Percentiles rank a stretch among this genome's conserved stretches.
Evolutionary conservation across 2,329 filamentous ascomycete genomes (phyloP).

Genomic region (Ascochyta lentis): DNA sequence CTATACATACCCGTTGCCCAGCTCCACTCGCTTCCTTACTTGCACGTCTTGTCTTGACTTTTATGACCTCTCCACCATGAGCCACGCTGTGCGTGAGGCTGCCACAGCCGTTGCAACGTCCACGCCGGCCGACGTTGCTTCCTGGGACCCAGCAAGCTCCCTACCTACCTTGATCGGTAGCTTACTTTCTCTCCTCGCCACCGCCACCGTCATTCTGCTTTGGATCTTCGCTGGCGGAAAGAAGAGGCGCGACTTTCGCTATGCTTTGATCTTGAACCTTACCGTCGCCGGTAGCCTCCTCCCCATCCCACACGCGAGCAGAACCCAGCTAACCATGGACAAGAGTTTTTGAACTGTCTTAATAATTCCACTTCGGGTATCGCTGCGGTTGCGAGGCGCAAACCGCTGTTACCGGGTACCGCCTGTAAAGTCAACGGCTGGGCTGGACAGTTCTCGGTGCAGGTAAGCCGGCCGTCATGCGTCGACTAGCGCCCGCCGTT

Average conservation of each 20-base stretch:
- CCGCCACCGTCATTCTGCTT: constrained; percentile 23
- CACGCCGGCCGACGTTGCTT: neutral
- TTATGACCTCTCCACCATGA: constrained; percentile 7
- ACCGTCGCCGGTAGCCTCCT: constrained; percentile 25
- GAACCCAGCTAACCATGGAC: neutral
- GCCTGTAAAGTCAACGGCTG: constrained; percentile 55
- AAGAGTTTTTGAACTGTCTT: constrained; percentile 46
- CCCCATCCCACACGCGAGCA: neutral
- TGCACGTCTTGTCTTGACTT: neutral
- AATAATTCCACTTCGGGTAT: constrained; percentile 55
- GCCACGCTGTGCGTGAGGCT: constrained; percentile 20
- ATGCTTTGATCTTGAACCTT: constrained; percentile 34
- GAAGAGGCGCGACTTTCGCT: constrained; percentile 28
- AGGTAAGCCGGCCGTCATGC: constrained; percentile 32
- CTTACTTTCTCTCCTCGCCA: constrained; percentile 27
- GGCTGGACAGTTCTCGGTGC: constrained; percentile 56
- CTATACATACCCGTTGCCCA: neutral
- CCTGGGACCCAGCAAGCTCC: constrained; percentile 17
- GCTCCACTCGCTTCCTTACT: neutral
- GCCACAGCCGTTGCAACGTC: neutral
- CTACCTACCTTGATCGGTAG: constrained; percentile 33
- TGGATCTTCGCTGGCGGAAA: constrained; percentile 26
- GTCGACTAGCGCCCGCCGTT: neutral
- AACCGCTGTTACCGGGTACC: constrained; percentile 34
- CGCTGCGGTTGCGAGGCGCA: constrained; percentile 38